A percentile compares a stretch with the other conserved stretches of the same genome.
phyloP scores from a whole-genome alignment of 116 monocot genomes.

The Iris pallida region DNA sequence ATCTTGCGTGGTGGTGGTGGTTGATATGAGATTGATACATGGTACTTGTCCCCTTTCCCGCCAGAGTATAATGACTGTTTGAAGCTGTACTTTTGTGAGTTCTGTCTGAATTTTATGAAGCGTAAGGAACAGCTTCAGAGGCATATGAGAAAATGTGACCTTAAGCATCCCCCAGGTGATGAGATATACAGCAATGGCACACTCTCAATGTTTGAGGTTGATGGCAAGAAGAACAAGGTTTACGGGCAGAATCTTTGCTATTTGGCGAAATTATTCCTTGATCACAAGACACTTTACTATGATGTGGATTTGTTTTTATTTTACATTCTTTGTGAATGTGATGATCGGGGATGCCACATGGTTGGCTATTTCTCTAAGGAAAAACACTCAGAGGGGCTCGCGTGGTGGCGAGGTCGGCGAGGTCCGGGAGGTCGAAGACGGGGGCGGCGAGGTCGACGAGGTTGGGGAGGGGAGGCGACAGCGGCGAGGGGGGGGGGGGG shows the following conservation, averaged over 20 bases:
- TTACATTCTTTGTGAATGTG: conserved; percentile 97
- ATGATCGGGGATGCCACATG: conserved; percentile 98
- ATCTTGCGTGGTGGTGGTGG: too few species aligned
- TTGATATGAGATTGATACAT: conserved; percentile 98
- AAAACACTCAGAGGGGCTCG: too few species aligned
- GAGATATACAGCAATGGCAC: conserved; percentile 94
- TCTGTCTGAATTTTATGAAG: conserved; percentile 99
- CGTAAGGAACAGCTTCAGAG: conserved; percentile 92
- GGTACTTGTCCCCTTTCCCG: conserved; percentile 97
- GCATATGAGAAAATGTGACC: conserved; percentile 97
- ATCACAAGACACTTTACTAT: conserved; percentile 92
- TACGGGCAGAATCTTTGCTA: conserved; percentile 94
- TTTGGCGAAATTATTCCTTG: conserved; percentile 90
- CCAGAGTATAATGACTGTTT: conserved; percentile 84
- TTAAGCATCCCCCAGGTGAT: conserved; percentile 94
- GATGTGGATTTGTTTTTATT: conserved; percentile 94
- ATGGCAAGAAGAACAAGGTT: conserved; percentile 99
- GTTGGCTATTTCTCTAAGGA: conserved; percentile 99
- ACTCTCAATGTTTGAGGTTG: conserved; percentile 97
- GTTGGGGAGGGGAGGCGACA: too few species aligned
- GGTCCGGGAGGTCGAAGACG: too few species aligned
- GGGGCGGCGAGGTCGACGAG: too few species aligned
- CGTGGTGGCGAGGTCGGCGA: too few species aligned
- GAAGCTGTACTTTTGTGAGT: conserved; percentile 93
- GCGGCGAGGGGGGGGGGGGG: too few species aligned